Evolutionary conservation across 805 yeast species (phyloP).

Genomic region (Pichia ethanolica): DNA sequence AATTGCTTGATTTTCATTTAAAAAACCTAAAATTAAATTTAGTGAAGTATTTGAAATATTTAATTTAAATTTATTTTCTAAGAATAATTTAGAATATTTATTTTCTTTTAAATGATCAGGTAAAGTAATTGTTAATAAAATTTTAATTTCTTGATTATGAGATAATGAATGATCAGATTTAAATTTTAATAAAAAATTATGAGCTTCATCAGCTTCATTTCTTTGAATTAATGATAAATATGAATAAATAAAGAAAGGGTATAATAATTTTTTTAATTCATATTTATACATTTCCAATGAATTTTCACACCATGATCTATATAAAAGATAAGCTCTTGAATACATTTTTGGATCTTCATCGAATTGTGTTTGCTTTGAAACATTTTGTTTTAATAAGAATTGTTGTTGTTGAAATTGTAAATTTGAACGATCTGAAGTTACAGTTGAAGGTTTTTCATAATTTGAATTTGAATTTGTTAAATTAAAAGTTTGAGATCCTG

Average conservation of each 20-base stretch:
- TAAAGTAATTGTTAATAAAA: conserved; percentile 65
- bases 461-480: conserved; percentile 39
- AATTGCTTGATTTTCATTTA: conserved; percentile 85
- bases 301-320: conserved; percentile 83
- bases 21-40: conserved; percentile 73
- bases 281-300: conserved; percentile 88
- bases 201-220: conserved; percentile 53
- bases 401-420: conserved; percentile 26
- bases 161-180: conserved; percentile 62
- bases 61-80: conserved; percentile 64
- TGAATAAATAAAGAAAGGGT: conserved; percentile 89
- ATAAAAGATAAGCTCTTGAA: conserved; percentile 70
- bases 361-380: conserved; percentile 30
- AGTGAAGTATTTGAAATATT: conserved; percentile 77
- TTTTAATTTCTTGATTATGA: conserved; percentile 71
- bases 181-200: conserved; percentile 68
- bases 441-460: conserved; percentile 25
- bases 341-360: conserved; percentile 62
- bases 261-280: conserved; percentile 74
- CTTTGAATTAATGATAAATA: conserved; percentile 72
- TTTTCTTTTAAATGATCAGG: conserved; percentile 80
- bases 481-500: conserved; percentile 42
- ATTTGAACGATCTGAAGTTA: conserved; percentile 30
- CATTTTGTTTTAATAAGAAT: conserved; percentile 19
- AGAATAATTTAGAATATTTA: conserved; percentile 68